These are phyloP conservation scores for Lojkania enalia DNA, from an alignment of 2,329 filamentous ascomycete genomes.

Conservation along the genomic window DNA sequence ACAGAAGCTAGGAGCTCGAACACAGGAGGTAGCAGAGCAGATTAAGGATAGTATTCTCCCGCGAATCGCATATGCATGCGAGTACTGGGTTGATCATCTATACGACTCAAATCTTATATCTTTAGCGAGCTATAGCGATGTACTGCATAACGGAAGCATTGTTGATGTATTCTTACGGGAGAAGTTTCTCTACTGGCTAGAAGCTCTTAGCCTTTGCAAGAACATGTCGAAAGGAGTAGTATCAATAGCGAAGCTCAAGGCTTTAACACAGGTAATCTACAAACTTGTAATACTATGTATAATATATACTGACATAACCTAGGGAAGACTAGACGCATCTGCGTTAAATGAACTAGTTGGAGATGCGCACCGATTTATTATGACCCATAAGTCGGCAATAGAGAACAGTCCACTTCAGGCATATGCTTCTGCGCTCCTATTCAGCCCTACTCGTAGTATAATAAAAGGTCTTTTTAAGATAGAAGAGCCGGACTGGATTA, in stretches of 20 bases:
- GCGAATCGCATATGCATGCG: slow-evolving; percentile 26
- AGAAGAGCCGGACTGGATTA: background rate
- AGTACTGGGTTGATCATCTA: slow-evolving; percentile 44
- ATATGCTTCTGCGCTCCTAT: slow-evolving; percentile 10
- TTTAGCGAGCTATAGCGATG: slow-evolving; percentile 2
- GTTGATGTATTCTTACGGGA: slow-evolving; percentile 14
- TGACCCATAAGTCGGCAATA: slow-evolving; percentile 2
- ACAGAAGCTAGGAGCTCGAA: slow-evolving; percentile 14
- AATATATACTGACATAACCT: background rate
- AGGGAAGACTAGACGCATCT: background rate
- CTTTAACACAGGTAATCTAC: background rate
- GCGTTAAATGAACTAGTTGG: background rate
- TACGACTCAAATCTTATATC: too few relatives aligned
- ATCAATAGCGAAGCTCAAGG: slow-evolving; percentile 15
- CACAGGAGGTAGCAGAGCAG: slow-evolving; percentile 19
- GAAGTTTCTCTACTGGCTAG: slow-evolving; percentile 43
- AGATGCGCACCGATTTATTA: background rate
- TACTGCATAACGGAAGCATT: slow-evolving; percentile 10
- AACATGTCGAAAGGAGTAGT: slow-evolving; percentile 15
- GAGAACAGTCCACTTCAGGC: slow-evolving; percentile 8
- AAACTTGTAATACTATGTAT: background rate
- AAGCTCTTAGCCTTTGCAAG: slow-evolving; percentile 42
- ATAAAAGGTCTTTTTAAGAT: background rate
- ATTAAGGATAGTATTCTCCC: background rate
- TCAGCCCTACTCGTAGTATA: slow-evolving; percentile 4